Conservation (phyloP, 441 rosid species). For the Flueggea neowawraea region DNA sequence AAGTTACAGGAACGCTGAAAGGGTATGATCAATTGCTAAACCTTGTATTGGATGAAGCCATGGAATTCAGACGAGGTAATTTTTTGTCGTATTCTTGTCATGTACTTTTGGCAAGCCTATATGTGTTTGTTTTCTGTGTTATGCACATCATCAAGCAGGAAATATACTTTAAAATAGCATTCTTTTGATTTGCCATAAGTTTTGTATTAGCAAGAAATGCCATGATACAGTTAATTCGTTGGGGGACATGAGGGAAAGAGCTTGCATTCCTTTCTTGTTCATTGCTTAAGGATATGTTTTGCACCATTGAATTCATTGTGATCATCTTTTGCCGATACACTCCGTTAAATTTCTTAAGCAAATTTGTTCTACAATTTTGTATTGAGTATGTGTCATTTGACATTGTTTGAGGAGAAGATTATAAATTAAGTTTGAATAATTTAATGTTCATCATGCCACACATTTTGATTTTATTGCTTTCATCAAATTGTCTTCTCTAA, state of each 20-base stretch:
- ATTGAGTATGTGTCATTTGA: background rate
- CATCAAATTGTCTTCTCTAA: background rate
- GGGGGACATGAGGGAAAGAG: too few species aligned
- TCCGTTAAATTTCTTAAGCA: background rate
- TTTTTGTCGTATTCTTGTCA: background rate
- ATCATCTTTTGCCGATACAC: background rate
- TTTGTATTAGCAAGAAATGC: too few species aligned
- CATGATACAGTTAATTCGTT: too few species aligned
- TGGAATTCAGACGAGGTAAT: conserved; percentile 84
- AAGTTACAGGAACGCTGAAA: conserved; percentile 93
- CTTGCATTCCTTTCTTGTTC: too few species aligned
- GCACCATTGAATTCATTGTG: too few species aligned
- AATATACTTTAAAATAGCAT: too few species aligned
- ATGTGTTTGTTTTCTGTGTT: background rate
- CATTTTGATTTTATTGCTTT: background rate
- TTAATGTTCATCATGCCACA: background rate
- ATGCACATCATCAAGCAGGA: too few species aligned
- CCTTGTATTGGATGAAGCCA: conserved; percentile 90
- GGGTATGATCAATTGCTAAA: conserved; percentile 94
- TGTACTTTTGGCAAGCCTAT: background rate
- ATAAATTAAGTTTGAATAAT: background rate
- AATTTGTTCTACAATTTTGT: background rate
- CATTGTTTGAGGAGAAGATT: background rate
- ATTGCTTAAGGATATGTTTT: too few species aligned
- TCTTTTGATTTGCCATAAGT: too few species aligned